Evolutionary conservation across 2,329 filamentous ascomycete genomes (phyloP).

Genomic region (Pseudogymnoascus sp.): DNA sequence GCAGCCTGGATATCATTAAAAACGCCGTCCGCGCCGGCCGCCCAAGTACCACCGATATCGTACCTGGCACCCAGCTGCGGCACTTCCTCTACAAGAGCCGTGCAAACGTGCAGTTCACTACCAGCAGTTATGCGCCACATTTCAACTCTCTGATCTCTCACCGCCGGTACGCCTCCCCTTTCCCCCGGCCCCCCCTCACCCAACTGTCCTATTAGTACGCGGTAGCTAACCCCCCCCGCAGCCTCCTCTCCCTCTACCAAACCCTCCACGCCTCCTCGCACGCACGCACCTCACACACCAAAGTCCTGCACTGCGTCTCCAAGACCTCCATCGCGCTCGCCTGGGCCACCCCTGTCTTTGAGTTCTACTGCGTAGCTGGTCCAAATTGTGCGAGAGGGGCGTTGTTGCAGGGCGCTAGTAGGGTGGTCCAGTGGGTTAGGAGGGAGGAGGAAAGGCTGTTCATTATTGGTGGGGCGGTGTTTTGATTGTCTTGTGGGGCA

Average conservation of each 20-base stretch:
- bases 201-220: not conserved
- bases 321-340: constrained; percentile 73
- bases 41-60: constrained; percentile 64
- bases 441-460: constrained; percentile 90
- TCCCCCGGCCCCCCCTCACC: constrained; percentile 11
- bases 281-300: constrained; percentile 73
- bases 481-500: constrained; percentile 25
- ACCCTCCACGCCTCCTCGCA: constrained; percentile 80
- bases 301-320: constrained; percentile 73
- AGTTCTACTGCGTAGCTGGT: constrained; percentile 90
- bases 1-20: constrained; percentile 67
- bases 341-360: constrained; percentile 86
- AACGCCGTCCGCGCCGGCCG: constrained; percentile 64
- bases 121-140: constrained; percentile 70
- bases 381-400: constrained; percentile 57
- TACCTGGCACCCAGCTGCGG: constrained; percentile 70
- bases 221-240: constrained; percentile 23
- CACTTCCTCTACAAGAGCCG: constrained; percentile 96
- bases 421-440: constrained; percentile 84
- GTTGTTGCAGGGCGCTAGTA: constrained; percentile 79
- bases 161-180: constrained; percentile 43
- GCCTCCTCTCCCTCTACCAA: constrained; percentile 77
- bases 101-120: constrained; percentile 90
- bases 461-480: constrained; percentile 94
- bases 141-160: constrained; percentile 55